Evolutionary conservation across 1,284 basidiomycete species (phyloP).

Genomic region (Ustilago nuda): DNA sequence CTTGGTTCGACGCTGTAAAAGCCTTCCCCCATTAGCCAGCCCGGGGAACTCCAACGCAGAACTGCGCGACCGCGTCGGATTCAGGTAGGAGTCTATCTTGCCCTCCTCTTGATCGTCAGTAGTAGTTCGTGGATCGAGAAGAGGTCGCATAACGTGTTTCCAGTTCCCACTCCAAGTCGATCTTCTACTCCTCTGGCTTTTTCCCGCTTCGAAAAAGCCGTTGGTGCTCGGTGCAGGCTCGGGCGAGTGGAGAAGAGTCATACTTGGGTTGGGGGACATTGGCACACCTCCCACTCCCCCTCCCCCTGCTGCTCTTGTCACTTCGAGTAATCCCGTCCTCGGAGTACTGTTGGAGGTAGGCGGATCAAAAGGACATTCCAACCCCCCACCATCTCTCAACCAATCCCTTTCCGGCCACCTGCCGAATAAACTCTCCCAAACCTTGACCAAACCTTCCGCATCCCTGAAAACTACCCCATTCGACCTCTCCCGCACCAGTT

Average conservation of each 20-base stretch:
- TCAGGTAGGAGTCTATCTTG: background rate
- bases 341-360: background rate
- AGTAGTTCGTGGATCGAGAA: conserved; percentile 20
- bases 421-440: conserved; percentile 73
- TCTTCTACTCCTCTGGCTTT: conserved; percentile 6
- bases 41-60: conserved; percentile 25
- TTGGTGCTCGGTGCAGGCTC: conserved; percentile 3
- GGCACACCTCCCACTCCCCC: conserved; percentile 15
- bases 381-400: conserved; percentile 28
- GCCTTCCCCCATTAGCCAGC: background rate
- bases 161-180: conserved; percentile 58
- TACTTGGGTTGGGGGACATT: conserved; percentile 42
- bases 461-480: conserved; percentile 85
- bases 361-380: conserved; percentile 32
- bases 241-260: conserved; percentile 54
- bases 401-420: conserved; percentile 31
- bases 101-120: conserved; percentile 3
- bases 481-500: conserved; percentile 83
- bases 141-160: conserved; percentile 56
- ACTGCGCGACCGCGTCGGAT: conserved; percentile 1
- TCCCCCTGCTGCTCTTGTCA: background rate
- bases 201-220: background rate
- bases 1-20: conserved; percentile 14
- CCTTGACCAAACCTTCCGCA: conserved; percentile 78
- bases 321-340: background rate